A percentile compares a stretch with the other conserved stretches of the same genome.
phyloP scores from a whole-genome alignment of 805 yeast species.

The Metschnikowia lachancei region DNA sequence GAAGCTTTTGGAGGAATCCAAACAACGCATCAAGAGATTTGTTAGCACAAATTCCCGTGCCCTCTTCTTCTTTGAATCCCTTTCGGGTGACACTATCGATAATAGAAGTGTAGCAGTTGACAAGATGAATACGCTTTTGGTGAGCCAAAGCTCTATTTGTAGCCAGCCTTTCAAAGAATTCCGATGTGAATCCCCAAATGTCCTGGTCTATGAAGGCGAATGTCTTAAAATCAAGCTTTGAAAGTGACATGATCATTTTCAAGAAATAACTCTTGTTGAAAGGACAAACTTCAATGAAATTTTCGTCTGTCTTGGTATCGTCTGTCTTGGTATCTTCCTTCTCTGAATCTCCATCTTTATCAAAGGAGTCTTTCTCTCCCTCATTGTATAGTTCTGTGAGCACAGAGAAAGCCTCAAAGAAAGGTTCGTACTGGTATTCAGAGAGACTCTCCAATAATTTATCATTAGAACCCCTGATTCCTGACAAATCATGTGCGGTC shows the following conservation, averaged over 20 bases:
- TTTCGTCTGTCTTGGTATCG: no score
- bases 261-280: slow-evolving; percentile 58
- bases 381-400: slow-evolving; percentile 43
- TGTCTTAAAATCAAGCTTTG: slow-evolving; percentile 50
- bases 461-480: slow-evolving; percentile 54
- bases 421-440: slow-evolving; percentile 52
- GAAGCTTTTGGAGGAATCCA: slow-evolving; percentile 42
- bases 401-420: slow-evolving; percentile 46
- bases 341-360: neutral
- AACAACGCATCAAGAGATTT: slow-evolving; percentile 50
- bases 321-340: no score
- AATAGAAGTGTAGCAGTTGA: slow-evolving; percentile 51
- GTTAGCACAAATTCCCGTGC: slow-evolving; percentile 20
- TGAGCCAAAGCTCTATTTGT: slow-evolving; percentile 40
- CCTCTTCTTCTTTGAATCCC: slow-evolving; percentile 33
- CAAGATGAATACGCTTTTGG: slow-evolving; percentile 47
- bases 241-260: slow-evolving; percentile 50
- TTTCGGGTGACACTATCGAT: slow-evolving; percentile 40
- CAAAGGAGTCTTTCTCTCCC: neutral
- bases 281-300: slow-evolving; percentile 36
- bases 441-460: slow-evolving; percentile 63
- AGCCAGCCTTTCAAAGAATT: slow-evolving; percentile 46
- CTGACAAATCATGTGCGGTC: slow-evolving; percentile 44
- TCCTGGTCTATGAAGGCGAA: slow-evolving; percentile 42
- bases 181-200: slow-evolving; percentile 49